Conservation (phyloP, 176 grass and related monocot species). For the Thinopyrum elongatum region DNA sequence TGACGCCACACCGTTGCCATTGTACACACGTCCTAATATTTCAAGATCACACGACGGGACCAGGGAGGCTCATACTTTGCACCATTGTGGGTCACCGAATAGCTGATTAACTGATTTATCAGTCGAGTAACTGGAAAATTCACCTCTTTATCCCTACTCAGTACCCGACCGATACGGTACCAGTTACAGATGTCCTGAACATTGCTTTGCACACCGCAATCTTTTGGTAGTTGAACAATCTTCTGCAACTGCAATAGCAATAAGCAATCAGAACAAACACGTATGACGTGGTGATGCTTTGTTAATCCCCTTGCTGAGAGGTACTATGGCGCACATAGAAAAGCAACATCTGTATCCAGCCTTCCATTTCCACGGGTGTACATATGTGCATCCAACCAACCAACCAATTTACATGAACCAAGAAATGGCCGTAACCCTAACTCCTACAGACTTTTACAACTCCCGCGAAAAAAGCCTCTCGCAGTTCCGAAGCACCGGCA, state of each 20-base stretch:
- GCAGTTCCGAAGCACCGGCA: not conserved
- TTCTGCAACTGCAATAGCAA: not conserved
- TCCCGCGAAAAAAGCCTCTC: not conserved
- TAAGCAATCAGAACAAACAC: not conserved
- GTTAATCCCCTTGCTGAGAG: not conserved
- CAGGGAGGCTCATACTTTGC: too few relatives aligned
- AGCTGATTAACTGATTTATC: too few relatives aligned
- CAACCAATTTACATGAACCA: not conserved
- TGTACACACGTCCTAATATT: too few relatives aligned
- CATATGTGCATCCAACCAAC: conserved; percentile 3
- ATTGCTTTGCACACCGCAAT: not conserved
- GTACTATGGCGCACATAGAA: not conserved
- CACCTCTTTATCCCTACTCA: too few relatives aligned
- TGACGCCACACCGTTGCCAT: too few relatives aligned
- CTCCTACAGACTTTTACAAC: not conserved
- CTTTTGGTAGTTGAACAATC: not conserved
- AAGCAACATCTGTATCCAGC: not conserved
- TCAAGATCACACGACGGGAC: too few relatives aligned
- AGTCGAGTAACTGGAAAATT: too few relatives aligned
- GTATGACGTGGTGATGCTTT: not conserved
- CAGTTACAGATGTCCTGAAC: too few relatives aligned
- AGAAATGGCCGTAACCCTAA: not conserved
- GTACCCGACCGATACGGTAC: too few relatives aligned
- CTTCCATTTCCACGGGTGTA: not conserved
- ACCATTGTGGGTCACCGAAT: too few relatives aligned